A percentile compares a stretch with the other conserved stretches of the same genome.
These are phyloP conservation scores for Heterobasidion occidentale DNA, from an alignment of 1,284 basidiomycete species.

Conservation along the genomic window DNA sequence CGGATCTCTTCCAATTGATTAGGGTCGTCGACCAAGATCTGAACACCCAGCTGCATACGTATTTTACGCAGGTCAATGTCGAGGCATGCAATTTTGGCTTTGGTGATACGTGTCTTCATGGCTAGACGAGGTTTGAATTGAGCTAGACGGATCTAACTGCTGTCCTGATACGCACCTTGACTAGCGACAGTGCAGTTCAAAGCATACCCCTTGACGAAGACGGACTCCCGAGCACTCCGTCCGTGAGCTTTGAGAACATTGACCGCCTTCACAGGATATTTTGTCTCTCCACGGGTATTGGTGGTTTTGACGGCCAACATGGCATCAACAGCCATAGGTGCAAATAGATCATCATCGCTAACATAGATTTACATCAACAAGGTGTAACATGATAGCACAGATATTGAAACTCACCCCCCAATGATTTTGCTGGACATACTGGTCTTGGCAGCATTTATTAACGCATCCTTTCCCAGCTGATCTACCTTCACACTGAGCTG, in stretches of 20 bases:
- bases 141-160: constrained; percentile 1
- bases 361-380: constrained; percentile 2
- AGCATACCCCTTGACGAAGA: constrained; percentile 96
- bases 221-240: constrained; percentile 89
- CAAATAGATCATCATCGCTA: constrained; percentile 97
- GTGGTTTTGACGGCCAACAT: constrained; percentile 97
- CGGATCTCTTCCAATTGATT: constrained; percentile 96
- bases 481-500: constrained; percentile 96
- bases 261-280: constrained; percentile 99
- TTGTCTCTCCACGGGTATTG: constrained; percentile 92
- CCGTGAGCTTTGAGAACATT: constrained; percentile 99
- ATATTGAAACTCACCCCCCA: constrained; percentile 63
- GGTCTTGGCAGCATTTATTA: constrained; percentile 97
- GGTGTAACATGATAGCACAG: constrained; percentile 2
- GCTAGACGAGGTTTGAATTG: constrained; percentile 38
- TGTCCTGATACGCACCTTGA: constrained; percentile 62
- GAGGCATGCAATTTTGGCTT: constrained; percentile 96
- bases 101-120: constrained; percentile 93
- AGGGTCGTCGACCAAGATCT: constrained; percentile 97
- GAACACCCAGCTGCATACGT: constrained; percentile 96
- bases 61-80: constrained; percentile 98
- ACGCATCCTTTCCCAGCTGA: constrained; percentile 80
- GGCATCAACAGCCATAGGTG: constrained; percentile 97
- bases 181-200: constrained; percentile 98
- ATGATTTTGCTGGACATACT: constrained; percentile 99